A percentile compares a stretch with the other conserved stretches of the same genome.
These are phyloP conservation scores for Ogataea haglerorum DNA, from an alignment of 805 yeast species.

Conservation along the genomic window DNA sequence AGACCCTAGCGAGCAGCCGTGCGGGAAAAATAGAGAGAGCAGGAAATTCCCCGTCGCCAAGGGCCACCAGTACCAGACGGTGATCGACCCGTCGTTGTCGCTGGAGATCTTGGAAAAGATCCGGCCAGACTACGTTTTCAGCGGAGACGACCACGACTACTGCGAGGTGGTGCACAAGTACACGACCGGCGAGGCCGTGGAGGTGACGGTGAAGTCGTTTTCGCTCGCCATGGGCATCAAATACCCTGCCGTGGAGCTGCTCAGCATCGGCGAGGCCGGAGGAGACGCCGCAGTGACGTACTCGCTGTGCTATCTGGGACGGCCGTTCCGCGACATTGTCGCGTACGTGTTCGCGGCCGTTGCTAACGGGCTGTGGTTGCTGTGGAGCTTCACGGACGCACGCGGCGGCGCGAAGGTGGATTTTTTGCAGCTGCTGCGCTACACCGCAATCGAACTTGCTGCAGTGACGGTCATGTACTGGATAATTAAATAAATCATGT, in stretches of 20 bases:
- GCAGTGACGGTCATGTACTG: slow-evolving; percentile 12
- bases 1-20: slow-evolving; percentile 53
- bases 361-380: slow-evolving; percentile 18
- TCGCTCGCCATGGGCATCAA: slow-evolving; percentile 92
- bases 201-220: slow-evolving; percentile 82
- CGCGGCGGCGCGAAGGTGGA: background rate
- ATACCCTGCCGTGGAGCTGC: slow-evolving; percentile 81
- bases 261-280: slow-evolving; percentile 46
- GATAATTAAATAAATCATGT: background rate
- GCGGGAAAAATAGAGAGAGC: slow-evolving; percentile 80
- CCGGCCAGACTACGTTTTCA: slow-evolving; percentile 66
- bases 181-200: slow-evolving; percentile 32
- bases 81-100: slow-evolving; percentile 60
- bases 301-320: slow-evolving; percentile 43
- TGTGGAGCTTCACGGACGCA: slow-evolving; percentile 9
- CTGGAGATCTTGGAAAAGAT: slow-evolving; percentile 54
- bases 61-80: slow-evolving; percentile 90
- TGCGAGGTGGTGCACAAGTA: slow-evolving; percentile 40
- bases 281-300: slow-evolving; percentile 36
- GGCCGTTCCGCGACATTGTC: slow-evolving; percentile 41
- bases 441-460: background rate
- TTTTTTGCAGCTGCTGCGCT: background rate
- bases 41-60: slow-evolving; percentile 61
- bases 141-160: slow-evolving; percentile 98
- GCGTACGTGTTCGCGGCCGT: slow-evolving; percentile 38